phyloP scores from a whole-genome alignment of 2,329 filamentous ascomycete genomes.

The Pseudopithomyces chartarum region DNA sequence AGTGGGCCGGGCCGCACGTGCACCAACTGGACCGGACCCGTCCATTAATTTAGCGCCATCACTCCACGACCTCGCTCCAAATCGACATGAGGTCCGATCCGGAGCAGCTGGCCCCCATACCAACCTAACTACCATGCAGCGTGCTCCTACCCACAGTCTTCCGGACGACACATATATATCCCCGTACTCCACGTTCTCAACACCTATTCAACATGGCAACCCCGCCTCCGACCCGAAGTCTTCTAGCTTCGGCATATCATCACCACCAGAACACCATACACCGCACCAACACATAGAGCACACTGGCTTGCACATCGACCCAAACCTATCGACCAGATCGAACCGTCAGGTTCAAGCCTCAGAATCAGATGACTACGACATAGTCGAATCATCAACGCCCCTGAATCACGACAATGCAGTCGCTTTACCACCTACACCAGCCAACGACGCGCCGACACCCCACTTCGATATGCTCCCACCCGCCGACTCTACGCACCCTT shows the following conservation, averaged over 20 bases:
- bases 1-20: neutral
- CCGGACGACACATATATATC: conserved; percentile 17
- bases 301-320: conserved; percentile 14
- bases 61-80: conserved; percentile 11
- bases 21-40: neutral
- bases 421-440: conserved; percentile 14
- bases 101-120: conserved; percentile 14
- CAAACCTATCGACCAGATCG: conserved; percentile 6
- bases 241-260: conserved; percentile 17
- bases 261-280: conserved; percentile 11
- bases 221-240: conserved; percentile 16
- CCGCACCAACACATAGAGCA: conserved; percentile 14
- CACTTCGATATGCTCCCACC: conserved; percentile 40
- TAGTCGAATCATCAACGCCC: conserved; percentile 1
- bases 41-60: neutral
- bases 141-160: conserved; percentile 12
- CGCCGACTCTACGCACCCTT: conserved; percentile 25
- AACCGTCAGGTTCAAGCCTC: neutral
- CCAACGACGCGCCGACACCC: conserved; percentile 18
- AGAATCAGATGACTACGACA: conserved; percentile 6
- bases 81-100: conserved; percentile 17
- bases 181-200: conserved; percentile 21
- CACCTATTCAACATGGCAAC: conserved; percentile 25
- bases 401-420: neutral
- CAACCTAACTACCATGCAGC: conserved; percentile 13